Evolutionary conservation across 179 eudicot genomes (phyloP).

Genomic region (Silene coronaria): DNA sequence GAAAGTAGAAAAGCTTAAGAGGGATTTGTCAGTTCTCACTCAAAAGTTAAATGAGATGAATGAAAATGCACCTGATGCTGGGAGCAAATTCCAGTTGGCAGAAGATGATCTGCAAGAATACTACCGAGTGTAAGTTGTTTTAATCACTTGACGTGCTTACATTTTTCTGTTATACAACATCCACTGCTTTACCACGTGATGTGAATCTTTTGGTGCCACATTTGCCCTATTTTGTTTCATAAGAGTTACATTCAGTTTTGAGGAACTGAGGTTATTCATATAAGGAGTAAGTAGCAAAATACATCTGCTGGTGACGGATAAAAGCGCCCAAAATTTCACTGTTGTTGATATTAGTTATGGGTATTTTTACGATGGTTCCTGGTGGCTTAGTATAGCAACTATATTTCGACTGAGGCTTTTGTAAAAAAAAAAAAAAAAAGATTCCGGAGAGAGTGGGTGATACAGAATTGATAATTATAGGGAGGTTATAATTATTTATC

Average conservation of each 20-base stretch:
- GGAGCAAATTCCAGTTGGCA: conserved; percentile 67
- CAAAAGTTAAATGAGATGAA: conserved; percentile 52
- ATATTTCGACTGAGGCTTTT: background rate
- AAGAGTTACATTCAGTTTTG: background rate
- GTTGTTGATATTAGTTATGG: background rate
- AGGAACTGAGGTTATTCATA: background rate
- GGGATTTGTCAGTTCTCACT: conserved; percentile 53
- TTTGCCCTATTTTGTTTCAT: background rate
- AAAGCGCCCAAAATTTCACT: background rate
- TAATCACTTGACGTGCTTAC: background rate
- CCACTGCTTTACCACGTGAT: background rate
- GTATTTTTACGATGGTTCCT: background rate
- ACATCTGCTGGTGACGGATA: background rate
- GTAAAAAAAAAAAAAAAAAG: background rate
- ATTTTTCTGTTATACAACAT: background rate
- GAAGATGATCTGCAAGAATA: conserved; percentile 70
- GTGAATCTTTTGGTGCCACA: background rate
- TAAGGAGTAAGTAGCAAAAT: background rate
- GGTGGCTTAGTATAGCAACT: background rate
- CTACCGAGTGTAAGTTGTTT: conserved; percentile 73
- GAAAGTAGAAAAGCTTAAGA: conserved; percentile 68
- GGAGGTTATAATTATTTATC: background rate
- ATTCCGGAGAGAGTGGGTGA: background rate
- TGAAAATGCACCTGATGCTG: conserved; percentile 60
- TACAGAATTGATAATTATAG: no score